Percentiles rank a stretch among this genome's conserved stretches.
Evolutionary conservation across 2,329 filamentous ascomycete species (phyloP).

Genomic region (Aureobasidium sp.): DNA sequence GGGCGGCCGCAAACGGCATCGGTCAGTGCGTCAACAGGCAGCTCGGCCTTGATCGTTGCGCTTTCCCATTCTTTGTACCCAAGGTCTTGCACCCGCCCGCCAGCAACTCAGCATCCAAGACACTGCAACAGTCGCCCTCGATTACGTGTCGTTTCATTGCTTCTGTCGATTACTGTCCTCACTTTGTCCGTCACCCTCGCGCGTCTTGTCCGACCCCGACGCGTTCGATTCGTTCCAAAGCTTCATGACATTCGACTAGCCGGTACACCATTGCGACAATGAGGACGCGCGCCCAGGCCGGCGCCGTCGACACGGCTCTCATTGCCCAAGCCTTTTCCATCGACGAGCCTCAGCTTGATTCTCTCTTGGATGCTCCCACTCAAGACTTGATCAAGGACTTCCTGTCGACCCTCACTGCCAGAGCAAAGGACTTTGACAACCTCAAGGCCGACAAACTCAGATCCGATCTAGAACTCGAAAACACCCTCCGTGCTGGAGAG

Average conservation of each 20-base stretch:
- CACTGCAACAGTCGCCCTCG: not conserved
- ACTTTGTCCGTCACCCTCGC: not conserved
- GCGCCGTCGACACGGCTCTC: slow-evolving; percentile 63
- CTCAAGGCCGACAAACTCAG: slow-evolving; percentile 82
- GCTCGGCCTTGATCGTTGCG: not conserved
- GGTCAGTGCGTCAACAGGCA: not conserved
- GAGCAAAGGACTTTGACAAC: slow-evolving; percentile 74
- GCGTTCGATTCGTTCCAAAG: not conserved
- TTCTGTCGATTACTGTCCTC: not conserved
- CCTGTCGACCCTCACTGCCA: slow-evolving; percentile 64
- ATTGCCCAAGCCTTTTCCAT: slow-evolving; percentile 64
- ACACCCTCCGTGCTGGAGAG: slow-evolving; percentile 74
- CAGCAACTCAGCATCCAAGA: no score
- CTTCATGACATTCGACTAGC: slow-evolving; percentile 1
- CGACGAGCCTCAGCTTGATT: slow-evolving; percentile 54
- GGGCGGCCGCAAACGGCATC: slow-evolving; percentile 1
- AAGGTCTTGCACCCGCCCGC: not conserved
- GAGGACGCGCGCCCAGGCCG: slow-evolving; percentile 31
- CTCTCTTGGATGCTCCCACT: slow-evolving; percentile 60
- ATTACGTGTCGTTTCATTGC: not conserved
- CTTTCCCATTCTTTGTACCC: not conserved
- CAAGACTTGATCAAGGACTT: slow-evolving; percentile 68
- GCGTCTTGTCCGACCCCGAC: not conserved
- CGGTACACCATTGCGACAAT: slow-evolving; percentile 32
- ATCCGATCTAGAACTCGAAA: slow-evolving; percentile 87